These are phyloP conservation scores for Stephania cephalantha DNA, from an alignment of 164 flowering plant species.

Conservation along the genomic window DNA sequence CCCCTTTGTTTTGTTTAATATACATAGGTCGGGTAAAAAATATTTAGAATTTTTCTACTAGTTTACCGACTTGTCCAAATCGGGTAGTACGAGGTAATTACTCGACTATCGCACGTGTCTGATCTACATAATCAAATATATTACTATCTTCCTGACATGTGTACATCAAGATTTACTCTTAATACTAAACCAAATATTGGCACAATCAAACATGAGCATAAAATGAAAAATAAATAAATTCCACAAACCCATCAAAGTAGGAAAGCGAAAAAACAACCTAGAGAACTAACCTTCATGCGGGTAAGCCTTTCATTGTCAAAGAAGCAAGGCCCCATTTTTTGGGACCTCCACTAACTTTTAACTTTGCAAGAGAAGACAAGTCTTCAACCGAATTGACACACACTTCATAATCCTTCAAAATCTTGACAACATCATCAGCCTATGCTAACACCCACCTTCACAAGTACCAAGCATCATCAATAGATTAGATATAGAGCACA, in stretches of 20 bases:
- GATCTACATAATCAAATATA: no score
- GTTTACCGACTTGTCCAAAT: no score
- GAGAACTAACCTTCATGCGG: slow-evolving; percentile 44
- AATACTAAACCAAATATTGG: no score
- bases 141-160: no score
- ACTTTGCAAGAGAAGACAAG: slow-evolving; percentile 58
- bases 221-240: not conserved
- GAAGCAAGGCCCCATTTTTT: slow-evolving; percentile 63
- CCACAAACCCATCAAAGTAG: not conserved
- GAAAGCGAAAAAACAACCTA: not conserved
- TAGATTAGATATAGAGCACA: slow-evolving; percentile 1
- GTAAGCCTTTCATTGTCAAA: slow-evolving; percentile 50
- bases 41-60: no score
- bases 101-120: no score
- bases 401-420: slow-evolving; percentile 56
- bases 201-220: not conserved
- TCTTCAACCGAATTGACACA: slow-evolving; percentile 45
- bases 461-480: slow-evolving; percentile 12
- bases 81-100: no score
- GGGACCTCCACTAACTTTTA: slow-evolving; percentile 41
- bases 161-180: no score
- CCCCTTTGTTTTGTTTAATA: no score
- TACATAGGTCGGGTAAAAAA: no score
- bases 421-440: slow-evolving; percentile 58
- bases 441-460: slow-evolving; percentile 75